phyloP scores from a whole-genome alignment of 352 stramenopile species.

The Phytophthora sp. region DNA sequence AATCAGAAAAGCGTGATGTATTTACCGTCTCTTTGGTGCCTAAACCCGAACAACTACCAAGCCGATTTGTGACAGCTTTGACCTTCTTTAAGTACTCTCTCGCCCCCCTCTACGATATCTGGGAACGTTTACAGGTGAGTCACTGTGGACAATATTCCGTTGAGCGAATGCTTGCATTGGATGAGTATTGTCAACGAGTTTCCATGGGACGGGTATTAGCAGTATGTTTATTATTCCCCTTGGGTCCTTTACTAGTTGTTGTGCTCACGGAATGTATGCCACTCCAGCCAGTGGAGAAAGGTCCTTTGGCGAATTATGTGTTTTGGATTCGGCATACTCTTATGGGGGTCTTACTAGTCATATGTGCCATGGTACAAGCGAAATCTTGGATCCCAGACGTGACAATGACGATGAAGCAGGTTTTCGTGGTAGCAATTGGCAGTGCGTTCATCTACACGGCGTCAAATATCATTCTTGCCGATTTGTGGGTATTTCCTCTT shows the following conservation, averaged over 20 bases:
- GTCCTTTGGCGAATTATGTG: constrained; percentile 28
- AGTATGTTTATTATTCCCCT: constrained; percentile 22
- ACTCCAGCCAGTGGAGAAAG: constrained; percentile 12
- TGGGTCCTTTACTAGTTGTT: constrained; percentile 24
- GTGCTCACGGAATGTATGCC: constrained; percentile 28
- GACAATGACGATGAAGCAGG: constrained; percentile 16
- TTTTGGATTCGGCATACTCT: constrained; percentile 38
- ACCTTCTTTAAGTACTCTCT: constrained; percentile 13
- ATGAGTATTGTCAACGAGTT: constrained; percentile 33
- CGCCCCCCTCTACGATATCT: constrained; percentile 27
- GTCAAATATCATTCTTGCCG: constrained; percentile 26
- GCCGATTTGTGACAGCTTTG: background rate
- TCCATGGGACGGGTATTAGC: constrained; percentile 13
- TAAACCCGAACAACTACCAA: constrained; percentile 3
- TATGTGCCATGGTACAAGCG: constrained; percentile 19
- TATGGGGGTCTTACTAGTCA: constrained; percentile 12
- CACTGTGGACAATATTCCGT: constrained; percentile 45
- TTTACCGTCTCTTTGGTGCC: constrained; percentile 7
- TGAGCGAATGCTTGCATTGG: constrained; percentile 35
- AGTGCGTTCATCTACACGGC: constrained; percentile 19
- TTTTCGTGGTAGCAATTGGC: constrained; percentile 17
- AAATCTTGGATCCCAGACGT: constrained; percentile 36
- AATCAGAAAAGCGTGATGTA: constrained; percentile 11
- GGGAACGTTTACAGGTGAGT: constrained; percentile 38
- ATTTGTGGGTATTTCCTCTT: constrained; percentile 44